Conservation (phyloP, 1,139 yeast genomes). For the Magnusiomyces fungicola region DNA sequence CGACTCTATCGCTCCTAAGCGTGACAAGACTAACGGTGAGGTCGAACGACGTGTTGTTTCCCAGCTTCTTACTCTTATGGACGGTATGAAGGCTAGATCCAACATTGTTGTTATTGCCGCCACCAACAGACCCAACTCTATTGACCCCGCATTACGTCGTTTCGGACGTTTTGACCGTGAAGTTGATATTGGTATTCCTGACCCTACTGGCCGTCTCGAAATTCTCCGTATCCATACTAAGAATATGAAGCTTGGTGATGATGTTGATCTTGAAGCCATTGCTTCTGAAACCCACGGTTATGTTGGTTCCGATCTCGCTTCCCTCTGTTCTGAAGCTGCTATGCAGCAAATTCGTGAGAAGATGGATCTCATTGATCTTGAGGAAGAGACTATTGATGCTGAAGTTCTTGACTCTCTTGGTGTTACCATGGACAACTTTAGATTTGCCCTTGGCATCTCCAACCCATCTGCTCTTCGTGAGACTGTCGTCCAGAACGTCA, state of each 20-base stretch:
- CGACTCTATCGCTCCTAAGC: conserved; percentile 98
- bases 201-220: conserved; percentile 97
- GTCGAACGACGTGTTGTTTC: conserved; percentile 99
- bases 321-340: conserved; percentile 98
- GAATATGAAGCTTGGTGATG: conserved; percentile 94
- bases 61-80: conserved; percentile 92
- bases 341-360: conserved; percentile 98
- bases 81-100: conserved; percentile 98
- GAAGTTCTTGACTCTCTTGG: conserved; percentile 95
- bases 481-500: conserved; percentile 97
- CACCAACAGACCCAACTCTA: conserved; percentile 93
- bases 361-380: conserved; percentile 96
- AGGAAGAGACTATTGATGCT: conserved; percentile 96
- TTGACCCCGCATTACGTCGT: conserved; percentile 96
- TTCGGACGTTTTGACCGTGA: conserved; percentile 97
- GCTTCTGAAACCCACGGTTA: conserved; percentile 94
- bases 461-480: conserved; percentile 99
- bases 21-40: conserved; percentile 97
- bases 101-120: conserved; percentile 97
- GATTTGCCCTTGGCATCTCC: conserved; percentile 95
- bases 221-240: conserved; percentile 89
- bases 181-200: conserved; percentile 99
- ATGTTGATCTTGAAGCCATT: conserved; percentile 90
- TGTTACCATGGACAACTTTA: conserved; percentile 97
- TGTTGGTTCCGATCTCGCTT: conserved; percentile 92